These are phyloP conservation scores for Ganoderma lingzhi DNA, from an alignment of 1,284 basidiomycete species.

Conservation along the genomic window DNA sequence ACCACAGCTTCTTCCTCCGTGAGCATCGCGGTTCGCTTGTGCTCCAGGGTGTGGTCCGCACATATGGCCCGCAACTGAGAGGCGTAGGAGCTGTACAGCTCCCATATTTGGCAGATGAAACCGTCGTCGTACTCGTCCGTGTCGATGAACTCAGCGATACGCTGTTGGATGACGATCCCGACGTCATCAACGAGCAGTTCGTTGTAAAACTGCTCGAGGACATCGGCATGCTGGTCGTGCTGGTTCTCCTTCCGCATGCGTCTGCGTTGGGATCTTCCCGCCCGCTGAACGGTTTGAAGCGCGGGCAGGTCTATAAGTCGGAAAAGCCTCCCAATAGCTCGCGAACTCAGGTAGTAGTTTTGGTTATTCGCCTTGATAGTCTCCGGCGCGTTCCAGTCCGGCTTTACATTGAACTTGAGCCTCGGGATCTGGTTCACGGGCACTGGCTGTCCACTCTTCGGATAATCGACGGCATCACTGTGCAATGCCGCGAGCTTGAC, in stretches of 20 bases:
- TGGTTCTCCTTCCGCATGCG: slow-evolving; percentile 30
- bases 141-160: slow-evolving; percentile 40
- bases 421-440: slow-evolving; percentile 55
- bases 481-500: slow-evolving; percentile 69
- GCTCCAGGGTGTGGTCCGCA: slow-evolving; percentile 57
- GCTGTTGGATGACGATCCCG: slow-evolving; percentile 32
- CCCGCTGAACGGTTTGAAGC: slow-evolving; percentile 35
- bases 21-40: slow-evolving; percentile 50
- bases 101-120: slow-evolving; percentile 38
- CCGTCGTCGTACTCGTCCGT: slow-evolving; percentile 32
- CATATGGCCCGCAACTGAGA: slow-evolving; percentile 60
- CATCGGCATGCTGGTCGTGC: slow-evolving; percentile 32
- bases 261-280: slow-evolving; percentile 32
- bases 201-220: slow-evolving; percentile 38
- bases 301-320: slow-evolving; percentile 63
- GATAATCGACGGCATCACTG: slow-evolving; percentile 77
- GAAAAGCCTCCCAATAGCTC: slow-evolving; percentile 66
- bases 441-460: slow-evolving; percentile 68
- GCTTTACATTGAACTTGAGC: slow-evolving; percentile 47
- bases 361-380: slow-evolving; percentile 48
- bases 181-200: slow-evolving; percentile 31
- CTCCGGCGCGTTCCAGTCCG: slow-evolving; percentile 75
- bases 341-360: slow-evolving; percentile 58
- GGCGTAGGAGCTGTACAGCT: slow-evolving; percentile 56
- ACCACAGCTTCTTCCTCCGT: slow-evolving; percentile 67